Percentiles rank a stretch among this genome's conserved stretches.
These are phyloP conservation scores for Neurospora discreta DNA, from an alignment of 495 filamentous ascomycete genomes.

Conservation along the genomic window DNA sequence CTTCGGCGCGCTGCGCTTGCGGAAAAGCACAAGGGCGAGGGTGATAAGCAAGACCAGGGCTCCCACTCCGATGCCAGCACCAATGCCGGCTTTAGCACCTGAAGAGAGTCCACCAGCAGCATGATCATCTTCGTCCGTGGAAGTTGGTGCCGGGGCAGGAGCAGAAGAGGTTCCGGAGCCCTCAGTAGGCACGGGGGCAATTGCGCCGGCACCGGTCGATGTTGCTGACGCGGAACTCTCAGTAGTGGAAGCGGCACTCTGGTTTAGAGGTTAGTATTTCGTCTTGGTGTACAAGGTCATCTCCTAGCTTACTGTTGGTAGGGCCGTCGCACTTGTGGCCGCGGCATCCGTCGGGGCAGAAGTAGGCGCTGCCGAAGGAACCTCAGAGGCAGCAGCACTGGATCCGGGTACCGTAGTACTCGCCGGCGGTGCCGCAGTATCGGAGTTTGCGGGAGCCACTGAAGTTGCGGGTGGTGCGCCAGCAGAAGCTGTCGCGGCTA, in stretches of 20 bases:
- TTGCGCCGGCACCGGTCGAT: conserved; percentile 4
- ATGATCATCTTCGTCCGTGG: not conserved
- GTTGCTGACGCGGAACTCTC: not conserved
- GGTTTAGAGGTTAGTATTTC: not conserved
- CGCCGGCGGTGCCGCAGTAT: conserved; percentile 2
- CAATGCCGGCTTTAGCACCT: conserved; percentile 33
- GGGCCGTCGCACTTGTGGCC: not conserved
- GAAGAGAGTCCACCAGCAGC: conserved; percentile 14
- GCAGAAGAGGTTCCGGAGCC: conserved; percentile 5
- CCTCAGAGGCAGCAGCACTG: not conserved
- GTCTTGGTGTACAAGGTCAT: not conserved
- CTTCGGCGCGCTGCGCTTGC: conserved; percentile 17
- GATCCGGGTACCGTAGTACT: conserved; percentile 5
- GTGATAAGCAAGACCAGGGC: conserved; percentile 17
- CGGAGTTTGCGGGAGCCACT: not conserved
- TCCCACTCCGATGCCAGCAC: conserved; percentile 26
- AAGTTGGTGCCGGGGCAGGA: conserved; percentile 6
- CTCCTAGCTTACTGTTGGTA: not conserved
- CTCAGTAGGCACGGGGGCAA: not conserved
- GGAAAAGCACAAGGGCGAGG: conserved; percentile 17
- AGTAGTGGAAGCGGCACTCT: not conserved
- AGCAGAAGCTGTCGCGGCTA: not conserved
- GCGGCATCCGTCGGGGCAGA: not conserved
- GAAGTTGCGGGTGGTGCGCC: conserved; percentile 12
- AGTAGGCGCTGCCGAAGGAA: not conserved